Evolutionary conservation across 805 yeast species (phyloP), one percentile per base, ranked within the genome.

Genomic region (Cyberlindnera mrakii): DNA sequence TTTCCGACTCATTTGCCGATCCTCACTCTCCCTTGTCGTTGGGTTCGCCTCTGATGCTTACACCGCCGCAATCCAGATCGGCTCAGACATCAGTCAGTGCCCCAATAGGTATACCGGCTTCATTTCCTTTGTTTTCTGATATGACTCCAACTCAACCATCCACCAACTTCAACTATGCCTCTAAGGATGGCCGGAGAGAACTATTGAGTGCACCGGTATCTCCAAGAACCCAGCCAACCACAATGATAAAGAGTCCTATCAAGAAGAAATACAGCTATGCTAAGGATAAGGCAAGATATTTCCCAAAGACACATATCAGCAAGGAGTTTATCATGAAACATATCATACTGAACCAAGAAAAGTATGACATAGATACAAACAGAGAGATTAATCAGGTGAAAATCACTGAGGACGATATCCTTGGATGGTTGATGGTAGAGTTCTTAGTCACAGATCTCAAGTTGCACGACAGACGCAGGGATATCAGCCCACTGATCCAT

Each of bases 371-470:
- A 2, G 48, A 51, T 18, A 7, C 8, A 13, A 11, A 11, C 3
- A 23, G 39, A 29, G 16, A 34, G 5, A 13, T 19, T 1, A 49
- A 49, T 4, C 20, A 31, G 5, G 23, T 50, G 7, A 18, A 29
- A 8, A n/a, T 52, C 2, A 27, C 42, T 7, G 42, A 52, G 18
- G 30, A 36, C 13, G 48, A 46, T 19, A 30, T 54, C 6, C 10
- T 50, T 2, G 35, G 47, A 5, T 54, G 51, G 47, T 44, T 48
- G 17, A 14, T 50, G 10, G 20, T 45, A 36, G 54, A 52, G 15
- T 54, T 54, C 34, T 32, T 52, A 11, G 42, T 43, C 16, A 35
- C 30, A 1, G 44, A 52, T 17, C 19, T 54, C 30, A 49, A 46
- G 17, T 30, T 54, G 19, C 23, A 46, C 23, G 58, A 54, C 35